Conservation (phyloP, 352 stramenopile genomes). For the Globisporangium middletonii region DNA sequence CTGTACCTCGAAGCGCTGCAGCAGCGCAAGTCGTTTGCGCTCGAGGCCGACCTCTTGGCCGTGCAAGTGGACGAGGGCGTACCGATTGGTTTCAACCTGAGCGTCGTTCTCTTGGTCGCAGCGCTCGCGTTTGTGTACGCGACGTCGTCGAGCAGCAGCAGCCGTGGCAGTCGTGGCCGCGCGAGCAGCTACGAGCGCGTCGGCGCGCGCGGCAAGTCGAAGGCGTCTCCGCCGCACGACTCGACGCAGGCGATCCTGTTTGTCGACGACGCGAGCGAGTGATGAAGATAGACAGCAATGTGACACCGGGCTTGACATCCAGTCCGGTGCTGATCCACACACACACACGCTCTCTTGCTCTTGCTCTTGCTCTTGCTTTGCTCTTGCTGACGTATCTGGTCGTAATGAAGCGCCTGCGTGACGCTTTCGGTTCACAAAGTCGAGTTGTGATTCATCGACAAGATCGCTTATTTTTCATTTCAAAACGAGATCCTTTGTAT, state of each 20-base stretch:
- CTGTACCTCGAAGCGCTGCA: conserved; percentile 60
- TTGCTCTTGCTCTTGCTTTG: background rate
- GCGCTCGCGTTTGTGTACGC: conserved; percentile 49
- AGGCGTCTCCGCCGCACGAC: conserved; percentile 21
- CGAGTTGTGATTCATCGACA: background rate
- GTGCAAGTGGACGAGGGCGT: conserved; percentile 62
- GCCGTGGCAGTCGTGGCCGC: background rate
- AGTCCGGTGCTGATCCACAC: background rate
- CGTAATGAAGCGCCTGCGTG: background rate
- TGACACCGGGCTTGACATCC: background rate
- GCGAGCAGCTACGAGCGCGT: conserved; percentile 29
- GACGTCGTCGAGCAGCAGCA: conserved; percentile 13
- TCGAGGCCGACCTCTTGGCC: conserved; percentile 41
- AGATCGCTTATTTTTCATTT: background rate
- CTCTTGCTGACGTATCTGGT: background rate
- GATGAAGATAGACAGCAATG: conserved; percentile 3
- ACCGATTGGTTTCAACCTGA: conserved; percentile 63
- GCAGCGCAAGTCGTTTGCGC: conserved; percentile 20
- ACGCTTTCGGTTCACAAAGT: background rate
- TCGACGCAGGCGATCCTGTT: conserved; percentile 61
- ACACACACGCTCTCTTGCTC: background rate
- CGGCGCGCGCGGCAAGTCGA: conserved; percentile 28
- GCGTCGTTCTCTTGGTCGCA: conserved; percentile 44
- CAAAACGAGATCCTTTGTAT: background rate
- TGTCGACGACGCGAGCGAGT: conserved; percentile 69